Evolutionary conservation across 108 stramenopile genomes (phyloP).

Genomic region (Cyclostephanos invisitatus): DNA sequence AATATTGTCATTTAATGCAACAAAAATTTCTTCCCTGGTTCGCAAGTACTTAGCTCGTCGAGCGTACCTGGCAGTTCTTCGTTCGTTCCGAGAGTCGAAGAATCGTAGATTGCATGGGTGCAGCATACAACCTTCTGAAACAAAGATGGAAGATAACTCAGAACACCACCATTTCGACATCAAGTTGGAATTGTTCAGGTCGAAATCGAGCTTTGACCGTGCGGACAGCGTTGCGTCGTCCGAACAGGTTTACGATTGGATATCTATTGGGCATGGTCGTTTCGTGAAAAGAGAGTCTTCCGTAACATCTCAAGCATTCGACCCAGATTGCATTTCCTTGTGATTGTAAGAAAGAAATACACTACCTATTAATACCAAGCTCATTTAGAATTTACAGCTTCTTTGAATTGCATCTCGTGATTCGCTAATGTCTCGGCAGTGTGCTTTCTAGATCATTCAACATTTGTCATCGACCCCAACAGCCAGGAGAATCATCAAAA

Average conservation of each 20-base stretch:
- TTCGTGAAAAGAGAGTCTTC: slow-evolving; percentile 23
- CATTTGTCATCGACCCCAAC: slow-evolving; percentile 22
- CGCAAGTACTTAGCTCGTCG: slow-evolving; percentile 50
- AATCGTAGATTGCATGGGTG: slow-evolving; percentile 1
- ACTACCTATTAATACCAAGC: too few relatives aligned
- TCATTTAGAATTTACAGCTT: too few relatives aligned
- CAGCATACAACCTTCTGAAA: not conserved
- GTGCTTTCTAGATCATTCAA: too few relatives aligned
- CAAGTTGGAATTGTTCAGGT: slow-evolving; percentile 14
- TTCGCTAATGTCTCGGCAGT: too few relatives aligned
- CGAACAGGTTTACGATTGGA: slow-evolving; percentile 17
- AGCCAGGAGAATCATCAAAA: slow-evolving; percentile 40
- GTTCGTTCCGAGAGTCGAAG: slow-evolving; percentile 34
- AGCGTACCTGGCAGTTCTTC: slow-evolving; percentile 19
- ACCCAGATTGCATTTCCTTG: slow-evolving; percentile 2
- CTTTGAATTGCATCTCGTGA: too few relatives aligned
- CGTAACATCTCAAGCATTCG: not conserved
- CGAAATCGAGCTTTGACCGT: not conserved
- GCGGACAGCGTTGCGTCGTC: slow-evolving; percentile 4
- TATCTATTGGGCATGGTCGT: slow-evolving; percentile 32
- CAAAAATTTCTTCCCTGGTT: slow-evolving; percentile 49
- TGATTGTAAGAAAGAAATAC: not conserved
- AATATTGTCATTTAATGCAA: slow-evolving; percentile 48
- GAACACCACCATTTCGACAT: not conserved
- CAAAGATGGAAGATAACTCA: slow-evolving; percentile 11